Evolutionary conservation across 2,329 filamentous ascomycete species (phyloP).

Genomic region (Alternaria sp.): DNA sequence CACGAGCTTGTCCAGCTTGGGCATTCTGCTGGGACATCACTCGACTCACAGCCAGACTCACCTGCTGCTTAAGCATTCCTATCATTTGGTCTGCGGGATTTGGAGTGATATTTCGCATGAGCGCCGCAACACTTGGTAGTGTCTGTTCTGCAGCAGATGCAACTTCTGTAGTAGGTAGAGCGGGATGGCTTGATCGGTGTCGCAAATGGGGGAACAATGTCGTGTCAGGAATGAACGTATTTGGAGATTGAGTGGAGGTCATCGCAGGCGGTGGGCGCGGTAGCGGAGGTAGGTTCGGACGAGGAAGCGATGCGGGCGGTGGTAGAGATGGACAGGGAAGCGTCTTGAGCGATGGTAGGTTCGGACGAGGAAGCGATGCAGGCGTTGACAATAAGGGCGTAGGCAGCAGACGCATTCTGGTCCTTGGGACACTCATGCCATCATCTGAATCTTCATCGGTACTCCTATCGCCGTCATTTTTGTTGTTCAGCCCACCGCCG

Average conservation of each 20-base stretch:
- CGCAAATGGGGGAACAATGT: background rate
- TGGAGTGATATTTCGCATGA: slow-evolving; percentile 14
- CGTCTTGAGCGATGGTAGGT: background rate
- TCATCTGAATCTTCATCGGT: slow-evolving; percentile 7
- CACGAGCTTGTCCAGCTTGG: background rate
- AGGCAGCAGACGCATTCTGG: background rate
- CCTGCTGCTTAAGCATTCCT: slow-evolving; percentile 7
- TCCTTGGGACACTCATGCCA: background rate
- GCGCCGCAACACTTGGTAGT: slow-evolving; percentile 8
- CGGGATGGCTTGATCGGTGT: background rate
- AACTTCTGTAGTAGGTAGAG: background rate
- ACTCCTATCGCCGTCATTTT: slow-evolving; percentile 1
- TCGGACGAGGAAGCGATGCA: background rate
- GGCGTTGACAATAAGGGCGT: background rate
- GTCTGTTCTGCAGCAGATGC: background rate
- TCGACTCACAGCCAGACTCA: slow-evolving; percentile 3
- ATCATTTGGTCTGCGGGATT: slow-evolving; percentile 14
- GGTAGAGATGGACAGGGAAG: background rate
- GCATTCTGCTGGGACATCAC: background rate
- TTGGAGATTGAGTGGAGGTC: background rate
- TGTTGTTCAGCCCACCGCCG: background rate
- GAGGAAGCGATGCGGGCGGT: background rate
- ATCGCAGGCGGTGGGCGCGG: background rate
- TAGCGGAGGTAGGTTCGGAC: background rate
- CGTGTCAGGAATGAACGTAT: background rate